A percentile compares a stretch with the other conserved stretches of the same genome.
Conservation (phyloP, 1,284 basidiomycete genomes). For the Cerrena zonata region DNA sequence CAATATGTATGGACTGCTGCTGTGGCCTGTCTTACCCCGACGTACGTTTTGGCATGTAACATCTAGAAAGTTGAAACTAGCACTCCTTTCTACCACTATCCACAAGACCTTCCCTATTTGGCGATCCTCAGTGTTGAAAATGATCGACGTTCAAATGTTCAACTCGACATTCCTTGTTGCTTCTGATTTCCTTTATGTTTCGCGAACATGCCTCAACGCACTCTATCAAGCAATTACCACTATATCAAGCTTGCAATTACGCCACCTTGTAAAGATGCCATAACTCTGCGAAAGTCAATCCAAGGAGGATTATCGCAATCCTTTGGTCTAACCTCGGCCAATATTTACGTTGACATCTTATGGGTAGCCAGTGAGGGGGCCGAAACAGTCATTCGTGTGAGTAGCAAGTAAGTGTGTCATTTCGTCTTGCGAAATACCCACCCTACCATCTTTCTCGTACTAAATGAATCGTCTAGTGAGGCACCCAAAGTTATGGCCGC, state of each 20-base stretch:
- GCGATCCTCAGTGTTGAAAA: no score
- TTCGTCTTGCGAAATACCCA: background rate
- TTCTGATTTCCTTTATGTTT: no score
- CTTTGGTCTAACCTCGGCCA: constrained; percentile 36
- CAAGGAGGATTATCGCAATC: constrained; percentile 39
- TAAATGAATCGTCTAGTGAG: constrained; percentile 28
- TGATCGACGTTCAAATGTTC: no score
- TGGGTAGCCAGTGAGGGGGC: constrained; percentile 30
- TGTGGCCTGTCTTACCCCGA: no score
- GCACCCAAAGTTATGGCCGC: constrained; percentile 36
- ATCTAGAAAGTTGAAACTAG: no score
- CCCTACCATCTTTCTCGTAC: background rate
- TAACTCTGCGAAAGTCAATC: constrained; percentile 35
- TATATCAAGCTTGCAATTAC: constrained; percentile 36
- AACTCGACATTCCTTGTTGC: no score
- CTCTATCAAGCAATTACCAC: constrained; percentile 20
- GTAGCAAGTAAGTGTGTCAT: constrained; percentile 22
- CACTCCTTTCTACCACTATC: no score
- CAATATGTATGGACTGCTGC: no score
- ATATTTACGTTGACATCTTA: constrained; percentile 39
- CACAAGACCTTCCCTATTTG: no score
- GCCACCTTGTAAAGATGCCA: constrained; percentile 31
- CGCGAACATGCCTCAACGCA: background rate
- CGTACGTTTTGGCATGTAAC: no score
- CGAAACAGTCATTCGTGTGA: constrained; percentile 33